Base-by-base conservation (phyloP, 257 asterid genomes). In the Solanum clarkiae region DNA sequence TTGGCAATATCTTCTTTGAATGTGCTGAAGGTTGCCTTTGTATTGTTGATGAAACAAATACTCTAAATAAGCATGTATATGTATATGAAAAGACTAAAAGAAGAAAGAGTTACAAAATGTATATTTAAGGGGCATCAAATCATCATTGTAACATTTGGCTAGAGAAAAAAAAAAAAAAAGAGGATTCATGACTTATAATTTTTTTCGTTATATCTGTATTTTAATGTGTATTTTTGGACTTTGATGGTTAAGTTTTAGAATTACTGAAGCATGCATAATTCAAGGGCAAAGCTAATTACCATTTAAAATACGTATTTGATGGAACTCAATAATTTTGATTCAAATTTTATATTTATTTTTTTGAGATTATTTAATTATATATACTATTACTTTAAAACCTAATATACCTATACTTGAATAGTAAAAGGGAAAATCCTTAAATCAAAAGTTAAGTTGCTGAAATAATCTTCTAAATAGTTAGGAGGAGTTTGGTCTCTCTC, bases 11-110 rank as follows among this genome's bases (percentile, higher is more conserved):
- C 7, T 77, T 60, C 8, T 62, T 80, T 53, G 87, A 85, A 51
- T 85, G 84, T 79, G 87, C 49, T 32, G 87, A 72, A 63, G 84
- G 84, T 65, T 85, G 87, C 3, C 0, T 85, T 36, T 85, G 87
- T 65, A 36, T 62, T 32, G 45, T 80, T 80, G 84, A 85, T 85
- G 87, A 63, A 17, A 85, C 66, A 22, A 72, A 57, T 56, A 40
- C 44, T 55, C 62, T 84, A 1, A 84, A 72, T 45, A 77, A 77
- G 0, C 82, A 77, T 77, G 82, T 51, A 77, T 51, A 51, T 77
- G 82, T 51, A 26, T 51, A 51, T 51, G 82, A 51, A 14, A 51
- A 77, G 47, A 77, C 63, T 14, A 51, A 77, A 26, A 51, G 26
- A 10, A 77, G 45, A 75, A 75, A 49, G 45, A 26, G 47, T 32